Evolutionary conservation across 257 asterid species (phyloP).

Genomic region (Salvia miltiorrhiza): DNA sequence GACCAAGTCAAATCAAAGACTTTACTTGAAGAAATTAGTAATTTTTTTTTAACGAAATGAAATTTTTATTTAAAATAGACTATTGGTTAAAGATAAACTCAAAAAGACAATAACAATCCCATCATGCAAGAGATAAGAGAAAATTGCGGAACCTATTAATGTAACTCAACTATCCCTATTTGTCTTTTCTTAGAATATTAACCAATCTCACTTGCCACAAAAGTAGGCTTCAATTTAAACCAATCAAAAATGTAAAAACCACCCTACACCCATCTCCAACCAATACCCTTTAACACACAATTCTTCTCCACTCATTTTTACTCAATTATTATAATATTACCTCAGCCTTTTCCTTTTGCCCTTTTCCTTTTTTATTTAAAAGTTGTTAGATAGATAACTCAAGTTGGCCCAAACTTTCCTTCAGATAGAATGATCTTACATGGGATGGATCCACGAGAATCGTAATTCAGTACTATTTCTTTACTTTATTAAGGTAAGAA

Average conservation of each 20-base stretch:
- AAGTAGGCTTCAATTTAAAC: conserved; percentile 30
- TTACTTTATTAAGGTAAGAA: too few species aligned
- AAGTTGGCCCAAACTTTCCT: neutral
- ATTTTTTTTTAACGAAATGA: neutral
- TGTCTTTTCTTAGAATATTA: conserved; percentile 28
- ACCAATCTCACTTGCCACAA: conserved; percentile 22
- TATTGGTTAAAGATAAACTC: conserved; percentile 10
- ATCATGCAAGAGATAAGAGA: neutral
- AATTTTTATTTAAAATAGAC: neutral
- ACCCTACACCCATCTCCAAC: neutral
- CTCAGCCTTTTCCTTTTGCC: neutral
- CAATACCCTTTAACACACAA: conserved; percentile 5
- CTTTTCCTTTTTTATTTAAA: neutral
- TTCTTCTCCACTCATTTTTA: neutral
- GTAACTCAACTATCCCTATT: neutral
- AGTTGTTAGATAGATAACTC: neutral
- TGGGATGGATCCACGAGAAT: too few species aligned
- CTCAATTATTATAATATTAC: neutral
- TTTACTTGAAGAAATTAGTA: neutral
- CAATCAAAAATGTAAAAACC: conserved; percentile 18
- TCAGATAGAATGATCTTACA: neutral
- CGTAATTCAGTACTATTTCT: too few species aligned
- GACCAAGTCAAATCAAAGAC: neutral
- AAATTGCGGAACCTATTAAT: conserved; percentile 10
- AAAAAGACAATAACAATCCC: conserved; percentile 7